Conservation (phyloP, 148 eudicot species). For the Vaccinium corymbosum region DNA sequence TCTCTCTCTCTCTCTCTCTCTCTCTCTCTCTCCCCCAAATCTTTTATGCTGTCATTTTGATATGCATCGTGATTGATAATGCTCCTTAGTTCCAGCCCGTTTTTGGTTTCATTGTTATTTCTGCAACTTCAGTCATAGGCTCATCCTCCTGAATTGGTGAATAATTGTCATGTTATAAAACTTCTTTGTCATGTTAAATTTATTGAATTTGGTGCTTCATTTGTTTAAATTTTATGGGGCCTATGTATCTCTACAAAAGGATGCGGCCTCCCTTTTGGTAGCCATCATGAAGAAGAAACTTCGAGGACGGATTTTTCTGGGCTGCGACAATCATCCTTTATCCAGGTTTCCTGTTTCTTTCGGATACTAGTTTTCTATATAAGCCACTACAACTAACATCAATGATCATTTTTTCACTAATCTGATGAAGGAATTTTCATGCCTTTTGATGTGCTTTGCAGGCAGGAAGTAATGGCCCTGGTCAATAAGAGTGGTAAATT, state of each 20-base stretch:
- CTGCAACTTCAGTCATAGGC: not conserved
- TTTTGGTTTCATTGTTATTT: not conserved
- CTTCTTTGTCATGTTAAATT: not conserved
- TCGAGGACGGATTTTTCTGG: slow-evolving; percentile 55
- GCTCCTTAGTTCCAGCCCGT: not conserved
- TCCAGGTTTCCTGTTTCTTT: slow-evolving; percentile 48
- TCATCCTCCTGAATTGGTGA: not conserved
- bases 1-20: too few relatives aligned
- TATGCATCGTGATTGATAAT: not conserved
- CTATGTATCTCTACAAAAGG: slow-evolving; percentile 35
- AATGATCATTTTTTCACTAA: not conserved
- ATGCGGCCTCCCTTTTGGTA: slow-evolving; percentile 72
- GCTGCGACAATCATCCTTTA: slow-evolving; percentile 88
- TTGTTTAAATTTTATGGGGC: slow-evolving; percentile 1
- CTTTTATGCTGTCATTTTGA: not conserved
- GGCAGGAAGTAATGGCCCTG: slow-evolving; percentile 89
- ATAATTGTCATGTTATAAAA: not conserved
- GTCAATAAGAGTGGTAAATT: slow-evolving; percentile 73
- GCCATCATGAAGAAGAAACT: slow-evolving; percentile 70
- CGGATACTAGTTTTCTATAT: not conserved
- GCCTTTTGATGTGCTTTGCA: slow-evolving; percentile 28
- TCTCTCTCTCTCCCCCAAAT: too few relatives aligned
- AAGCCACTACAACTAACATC: not conserved
- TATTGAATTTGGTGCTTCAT: not conserved
- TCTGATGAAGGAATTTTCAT: not conserved